phyloP scores from a whole-genome alignment of 2,329 filamentous ascomycete species.

The Penicillium hesseltinei region DNA sequence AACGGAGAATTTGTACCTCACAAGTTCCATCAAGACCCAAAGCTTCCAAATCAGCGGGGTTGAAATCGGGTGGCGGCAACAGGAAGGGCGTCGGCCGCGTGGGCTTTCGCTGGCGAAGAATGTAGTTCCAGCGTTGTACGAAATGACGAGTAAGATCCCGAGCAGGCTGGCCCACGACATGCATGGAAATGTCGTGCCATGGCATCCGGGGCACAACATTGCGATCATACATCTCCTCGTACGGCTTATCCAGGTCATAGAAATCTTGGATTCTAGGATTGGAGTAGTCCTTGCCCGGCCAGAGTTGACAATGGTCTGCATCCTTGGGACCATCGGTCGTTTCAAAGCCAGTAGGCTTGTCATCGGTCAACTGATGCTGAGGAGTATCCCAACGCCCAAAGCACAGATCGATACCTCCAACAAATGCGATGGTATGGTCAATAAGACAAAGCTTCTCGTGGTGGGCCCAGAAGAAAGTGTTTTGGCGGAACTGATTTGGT shows the following conservation, averaged over 20 bases:
- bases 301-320: constrained; percentile 88
- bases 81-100: constrained; percentile 91
- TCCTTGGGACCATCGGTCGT: constrained; percentile 73
- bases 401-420: constrained; percentile 93
- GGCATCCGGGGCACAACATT: constrained; percentile 89
- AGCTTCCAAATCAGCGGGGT: constrained; percentile 77
- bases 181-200: constrained; percentile 98
- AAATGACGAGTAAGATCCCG: constrained; percentile 93
- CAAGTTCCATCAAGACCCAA: constrained; percentile 90
- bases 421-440: constrained; percentile 92
- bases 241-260: constrained; percentile 86
- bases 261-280: constrained; percentile 96
- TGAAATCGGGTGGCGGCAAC: constrained; percentile 89
- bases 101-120: constrained; percentile 86
- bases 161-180: constrained; percentile 92
- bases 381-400: constrained; percentile 98
- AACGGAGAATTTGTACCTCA: constrained; percentile 92
- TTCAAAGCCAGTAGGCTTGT: constrained; percentile 94
- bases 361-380: constrained; percentile 84
- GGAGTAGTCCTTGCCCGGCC: constrained; percentile 97
- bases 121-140: constrained; percentile 96
- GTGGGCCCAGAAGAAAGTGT: constrained; percentile 98
- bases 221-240: constrained; percentile 98
- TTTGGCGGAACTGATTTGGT: constrained; percentile 96
- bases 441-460: constrained; percentile 98